Conservation (phyloP, 495 filamentous ascomycete species). For the Aspergillus coremiiformis region DNA sequence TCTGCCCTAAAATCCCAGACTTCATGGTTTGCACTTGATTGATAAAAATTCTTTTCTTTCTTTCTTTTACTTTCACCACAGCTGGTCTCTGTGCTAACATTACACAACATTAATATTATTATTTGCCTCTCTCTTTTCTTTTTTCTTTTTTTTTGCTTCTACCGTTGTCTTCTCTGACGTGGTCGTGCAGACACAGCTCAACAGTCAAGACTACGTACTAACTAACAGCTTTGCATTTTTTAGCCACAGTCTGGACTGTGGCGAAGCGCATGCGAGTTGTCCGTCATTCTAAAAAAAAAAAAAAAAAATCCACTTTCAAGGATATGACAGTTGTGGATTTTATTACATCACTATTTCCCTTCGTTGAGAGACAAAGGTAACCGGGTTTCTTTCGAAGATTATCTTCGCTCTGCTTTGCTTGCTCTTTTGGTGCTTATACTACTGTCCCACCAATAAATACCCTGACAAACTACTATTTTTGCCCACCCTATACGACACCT, state of each 20-base stretch:
- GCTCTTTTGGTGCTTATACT: not conserved
- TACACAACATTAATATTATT: not conserved
- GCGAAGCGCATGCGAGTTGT: conserved; percentile 36
- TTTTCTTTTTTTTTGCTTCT: conserved; percentile 7
- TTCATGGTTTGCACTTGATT: not conserved
- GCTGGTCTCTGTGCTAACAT: conserved; percentile 9
- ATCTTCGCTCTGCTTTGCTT: not conserved
- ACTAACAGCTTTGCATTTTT: conserved; percentile 12
- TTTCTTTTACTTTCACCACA: conserved; percentile 12
- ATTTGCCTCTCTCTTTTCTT: too few species aligned
- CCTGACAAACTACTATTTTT: not conserved
- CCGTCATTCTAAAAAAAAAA: not conserved
- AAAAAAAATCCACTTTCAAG: not conserved
- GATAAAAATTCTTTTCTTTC: conserved; percentile 5
- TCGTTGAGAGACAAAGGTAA: not conserved
- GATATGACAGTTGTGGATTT: not conserved
- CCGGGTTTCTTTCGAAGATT: not conserved
- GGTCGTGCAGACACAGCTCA: conserved; percentile 24
- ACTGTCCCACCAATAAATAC: not conserved
- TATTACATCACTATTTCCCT: conserved; percentile 1
- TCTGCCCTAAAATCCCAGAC: conserved; percentile 9
- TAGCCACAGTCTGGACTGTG: conserved; percentile 32
- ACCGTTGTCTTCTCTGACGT: conserved; percentile 22
- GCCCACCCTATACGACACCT: not conserved
- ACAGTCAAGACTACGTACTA: too few species aligned